Evolutionary conservation across 2,329 filamentous ascomycete species (phyloP), one percentile per base, ranked within the genome.

Genomic region (Purpureocillium takamizusanense): DNA sequence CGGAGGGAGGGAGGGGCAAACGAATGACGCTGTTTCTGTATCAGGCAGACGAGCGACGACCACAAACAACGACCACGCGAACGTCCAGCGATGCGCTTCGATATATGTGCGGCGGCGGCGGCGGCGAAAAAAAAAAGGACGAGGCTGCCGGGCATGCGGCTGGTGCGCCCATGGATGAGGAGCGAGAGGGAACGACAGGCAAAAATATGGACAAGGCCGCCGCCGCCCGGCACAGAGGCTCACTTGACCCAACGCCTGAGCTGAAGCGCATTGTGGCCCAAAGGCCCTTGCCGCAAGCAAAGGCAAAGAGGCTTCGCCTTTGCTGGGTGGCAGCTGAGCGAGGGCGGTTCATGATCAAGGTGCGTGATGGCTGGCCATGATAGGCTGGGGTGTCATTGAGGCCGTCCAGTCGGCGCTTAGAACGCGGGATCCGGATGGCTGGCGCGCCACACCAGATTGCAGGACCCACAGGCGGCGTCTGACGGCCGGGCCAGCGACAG

Each of bases 371-470:
- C 41, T 42, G 44, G 43, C 48, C 48, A 45, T 59, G 57, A 61
- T 57, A 56, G 56, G 54, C 51, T 50, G 50, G 50, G 50, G 43
- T 47, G 38, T 45, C 45, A 42, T 40, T 28, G 42, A 48, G 47
- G 43, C 50, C 47, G 43, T 43, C 57, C 56, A 60, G 56, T 60
- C 51, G 56, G 57, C 57, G 57, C 56, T 50, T 57, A 54, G 53
- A 50, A 54, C 42, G 35, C 40, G 39, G 51, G 46, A 56, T 51
- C 52, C 51, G 54, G 54, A 53, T 55, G 54, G 54, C 51, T 58
- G 59, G 55, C 54, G 51, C 56, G 57, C 51, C 53, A 51, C 57
- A 57, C 40, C 49, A 56, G 50, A 55, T 54, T 54, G 54, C 51
- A 53, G 51, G 51, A 50, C 50, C 55, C 53, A 57, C 56, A 52